A percentile compares a stretch with the other conserved stretches of the same genome.
phyloP scores from a whole-genome alignment of 345 rosid species.

The Dipteronia sinensis region DNA sequence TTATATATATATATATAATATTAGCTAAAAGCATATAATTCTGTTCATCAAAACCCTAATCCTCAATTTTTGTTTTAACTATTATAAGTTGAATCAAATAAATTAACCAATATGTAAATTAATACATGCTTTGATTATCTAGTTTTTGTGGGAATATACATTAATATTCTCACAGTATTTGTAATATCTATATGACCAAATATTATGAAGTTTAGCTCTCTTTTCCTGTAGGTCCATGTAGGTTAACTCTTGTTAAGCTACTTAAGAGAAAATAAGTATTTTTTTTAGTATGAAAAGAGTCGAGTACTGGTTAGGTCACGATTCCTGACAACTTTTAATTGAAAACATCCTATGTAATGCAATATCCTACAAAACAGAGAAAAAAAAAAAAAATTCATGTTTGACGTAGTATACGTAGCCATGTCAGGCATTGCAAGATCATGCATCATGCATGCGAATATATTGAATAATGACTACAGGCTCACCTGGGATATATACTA shows the following conservation, averaged over 20 bases:
- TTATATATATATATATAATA: no score
- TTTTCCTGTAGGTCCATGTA: neutral
- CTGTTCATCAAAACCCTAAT: neutral
- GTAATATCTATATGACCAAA: neutral
- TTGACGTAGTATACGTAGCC: neutral
- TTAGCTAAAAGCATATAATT: neutral
- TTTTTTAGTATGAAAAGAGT: no score
- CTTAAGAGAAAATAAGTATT: neutral
- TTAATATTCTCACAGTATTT: neutral
- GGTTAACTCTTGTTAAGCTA: neutral
- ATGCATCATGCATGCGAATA: neutral
- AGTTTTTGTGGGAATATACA: neutral
- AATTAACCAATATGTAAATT: neutral
- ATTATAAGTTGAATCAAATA: neutral
- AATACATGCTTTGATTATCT: neutral
- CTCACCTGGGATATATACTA: conserved; percentile 63
- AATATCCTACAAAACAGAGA: neutral
- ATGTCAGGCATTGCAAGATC: neutral
- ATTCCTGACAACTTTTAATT: neutral
- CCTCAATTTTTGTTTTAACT: neutral
- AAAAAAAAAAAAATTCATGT: neutral
- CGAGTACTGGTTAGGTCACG: neutral
- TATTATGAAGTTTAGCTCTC: neutral
- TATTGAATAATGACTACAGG: neutral
- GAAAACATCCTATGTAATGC: neutral